phyloP scores from a whole-genome alignment of 345 rosid genomes.

The Camelina laxa region DNA sequence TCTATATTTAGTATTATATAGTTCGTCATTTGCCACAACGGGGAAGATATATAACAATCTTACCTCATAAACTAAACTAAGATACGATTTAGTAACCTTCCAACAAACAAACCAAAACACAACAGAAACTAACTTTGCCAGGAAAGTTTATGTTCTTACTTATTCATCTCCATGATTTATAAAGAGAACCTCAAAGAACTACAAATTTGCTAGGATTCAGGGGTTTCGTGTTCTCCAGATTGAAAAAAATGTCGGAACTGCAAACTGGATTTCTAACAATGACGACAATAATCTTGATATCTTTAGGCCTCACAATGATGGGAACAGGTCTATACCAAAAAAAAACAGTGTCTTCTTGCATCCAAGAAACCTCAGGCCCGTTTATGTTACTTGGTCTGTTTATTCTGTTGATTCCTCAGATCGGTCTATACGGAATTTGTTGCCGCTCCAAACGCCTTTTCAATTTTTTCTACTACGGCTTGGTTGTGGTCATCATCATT shows the following conservation, averaged over 20 bases:
- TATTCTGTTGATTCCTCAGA: slow-evolving; percentile 25
- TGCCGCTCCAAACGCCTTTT: slow-evolving; percentile 33
- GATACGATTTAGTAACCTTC: neutral
- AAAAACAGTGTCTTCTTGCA: slow-evolving; percentile 13
- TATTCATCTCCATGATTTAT: neutral
- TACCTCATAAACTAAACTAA: neutral
- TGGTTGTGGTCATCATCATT: slow-evolving; percentile 13
- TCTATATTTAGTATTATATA: neutral
- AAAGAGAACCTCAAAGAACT: neutral
- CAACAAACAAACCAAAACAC: slow-evolving; percentile 17
- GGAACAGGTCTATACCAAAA: slow-evolving; percentile 34
- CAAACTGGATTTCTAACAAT: slow-evolving; percentile 19
- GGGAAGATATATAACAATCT: neutral
- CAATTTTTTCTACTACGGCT: neutral
- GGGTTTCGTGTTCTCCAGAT: neutral
- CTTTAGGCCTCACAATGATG: slow-evolving; percentile 27
- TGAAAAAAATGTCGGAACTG: slow-evolving; percentile 18
- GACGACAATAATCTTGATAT: slow-evolving; percentile 27
- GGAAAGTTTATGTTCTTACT: slow-evolving; percentile 6
- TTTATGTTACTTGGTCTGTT: slow-evolving; percentile 16
- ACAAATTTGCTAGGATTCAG: neutral
- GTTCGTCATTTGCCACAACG: neutral
- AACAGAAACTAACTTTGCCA: neutral
- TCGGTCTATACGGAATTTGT: slow-evolving; percentile 32
- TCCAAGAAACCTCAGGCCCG: slow-evolving; percentile 13